A percentile compares a stretch with the other conserved stretches of the same genome.
Conservation (phyloP, 176 grass and related monocot species). For the sorghum (Sorghum bicolor) region DNA sequence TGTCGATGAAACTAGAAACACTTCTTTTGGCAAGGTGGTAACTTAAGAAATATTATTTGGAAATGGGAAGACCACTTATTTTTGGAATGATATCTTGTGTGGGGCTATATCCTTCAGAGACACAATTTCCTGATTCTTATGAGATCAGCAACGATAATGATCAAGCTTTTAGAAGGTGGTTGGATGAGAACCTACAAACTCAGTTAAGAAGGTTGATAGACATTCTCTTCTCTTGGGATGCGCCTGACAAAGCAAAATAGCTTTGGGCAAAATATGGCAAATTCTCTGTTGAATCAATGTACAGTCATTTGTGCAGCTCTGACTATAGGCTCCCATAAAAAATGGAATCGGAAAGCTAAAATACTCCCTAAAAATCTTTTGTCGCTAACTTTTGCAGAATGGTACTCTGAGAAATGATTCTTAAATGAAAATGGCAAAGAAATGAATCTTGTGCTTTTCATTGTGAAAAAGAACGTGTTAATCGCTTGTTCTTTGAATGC, state of each 20-base stretch:
- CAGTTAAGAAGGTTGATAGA: background rate
- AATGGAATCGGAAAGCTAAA: background rate
- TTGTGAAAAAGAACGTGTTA: background rate
- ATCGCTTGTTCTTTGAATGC: background rate
- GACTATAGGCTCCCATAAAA: background rate
- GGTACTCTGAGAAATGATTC: background rate
- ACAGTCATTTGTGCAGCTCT: background rate
- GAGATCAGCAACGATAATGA: background rate
- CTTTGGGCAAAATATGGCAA: background rate
- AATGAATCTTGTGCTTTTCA: background rate
- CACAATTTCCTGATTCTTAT: background rate
- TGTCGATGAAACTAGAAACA: background rate
- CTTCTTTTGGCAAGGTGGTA: background rate
- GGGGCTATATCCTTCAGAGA: background rate
- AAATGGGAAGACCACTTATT: background rate
- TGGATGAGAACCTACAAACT: background rate
- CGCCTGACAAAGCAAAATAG: background rate
- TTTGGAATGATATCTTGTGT: background rate
- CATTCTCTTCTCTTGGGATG: background rate
- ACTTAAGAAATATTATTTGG: background rate
- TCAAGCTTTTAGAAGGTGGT: background rate
- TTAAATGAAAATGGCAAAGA: background rate
- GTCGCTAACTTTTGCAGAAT: background rate
- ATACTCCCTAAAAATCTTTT: background rate
- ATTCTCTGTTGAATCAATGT: background rate